These are phyloP conservation scores for Hammondia hammondi DNA, from an alignment of 169 alveolate species.

Conservation along the genomic window DNA sequence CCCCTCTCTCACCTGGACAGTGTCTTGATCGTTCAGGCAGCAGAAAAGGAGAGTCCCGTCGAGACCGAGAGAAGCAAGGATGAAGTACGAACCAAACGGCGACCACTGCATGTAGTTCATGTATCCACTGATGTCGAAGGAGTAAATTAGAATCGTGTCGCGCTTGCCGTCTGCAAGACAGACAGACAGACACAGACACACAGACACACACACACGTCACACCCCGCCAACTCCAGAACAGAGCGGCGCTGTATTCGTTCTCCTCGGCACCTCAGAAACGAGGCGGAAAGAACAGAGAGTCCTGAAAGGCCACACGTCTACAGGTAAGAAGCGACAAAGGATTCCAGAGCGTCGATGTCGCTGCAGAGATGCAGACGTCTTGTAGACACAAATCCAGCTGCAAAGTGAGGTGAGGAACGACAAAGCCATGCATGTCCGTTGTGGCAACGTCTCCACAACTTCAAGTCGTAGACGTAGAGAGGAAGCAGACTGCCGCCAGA, in stretches of 20 bases:
- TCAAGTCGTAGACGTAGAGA: too few relatives aligned
- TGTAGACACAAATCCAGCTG: too few relatives aligned
- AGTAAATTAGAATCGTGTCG: constrained; percentile 72
- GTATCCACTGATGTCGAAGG: constrained; percentile 82
- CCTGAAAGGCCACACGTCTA: too few relatives aligned
- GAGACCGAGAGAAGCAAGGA: constrained; percentile 85
- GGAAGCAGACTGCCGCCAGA: too few relatives aligned
- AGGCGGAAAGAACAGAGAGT: too few relatives aligned
- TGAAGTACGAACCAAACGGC: constrained; percentile 89
- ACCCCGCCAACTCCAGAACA: background rate
- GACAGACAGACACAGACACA: background rate
- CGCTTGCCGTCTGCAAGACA: constrained; percentile 46
- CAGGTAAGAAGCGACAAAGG: too few relatives aligned
- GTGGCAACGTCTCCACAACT: too few relatives aligned
- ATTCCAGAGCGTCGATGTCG: too few relatives aligned
- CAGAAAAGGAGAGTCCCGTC: constrained; percentile 88
- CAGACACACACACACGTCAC: background rate
- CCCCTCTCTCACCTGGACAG: constrained; percentile 81
- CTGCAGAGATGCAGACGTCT: too few relatives aligned
- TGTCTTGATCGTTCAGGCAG: constrained; percentile 83
- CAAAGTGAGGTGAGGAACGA: too few relatives aligned
- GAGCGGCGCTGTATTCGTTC: background rate
- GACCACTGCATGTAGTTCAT: constrained; percentile 88
- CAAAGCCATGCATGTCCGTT: too few relatives aligned
- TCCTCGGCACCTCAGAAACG: too few relatives aligned